Evolutionary conservation across 78 protist genomes (phyloP).

Genomic region (Dictyostelium intermedium): DNA sequence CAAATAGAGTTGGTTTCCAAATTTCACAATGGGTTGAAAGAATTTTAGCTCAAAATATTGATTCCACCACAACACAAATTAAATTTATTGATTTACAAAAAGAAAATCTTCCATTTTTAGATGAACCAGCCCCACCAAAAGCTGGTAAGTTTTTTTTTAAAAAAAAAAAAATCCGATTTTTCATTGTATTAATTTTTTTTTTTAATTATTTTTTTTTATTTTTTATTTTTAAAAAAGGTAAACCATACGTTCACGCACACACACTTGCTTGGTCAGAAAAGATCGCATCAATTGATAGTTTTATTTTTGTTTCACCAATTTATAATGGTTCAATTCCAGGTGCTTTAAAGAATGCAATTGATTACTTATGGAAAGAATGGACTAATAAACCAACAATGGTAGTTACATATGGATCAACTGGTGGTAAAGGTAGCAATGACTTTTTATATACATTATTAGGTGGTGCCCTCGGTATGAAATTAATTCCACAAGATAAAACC

Average conservation of each 20-base stretch:
- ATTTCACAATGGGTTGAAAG: background rate
- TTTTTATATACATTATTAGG: background rate
- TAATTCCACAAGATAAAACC: background rate
- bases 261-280: background rate
- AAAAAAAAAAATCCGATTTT: no score
- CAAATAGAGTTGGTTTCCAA: background rate
- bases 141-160: background rate
- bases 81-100: background rate
- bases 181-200: no score
- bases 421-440: background rate
- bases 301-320: background rate
- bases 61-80: background rate
- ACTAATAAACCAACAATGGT: background rate
- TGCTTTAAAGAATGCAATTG: background rate
- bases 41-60: background rate
- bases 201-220: no score
- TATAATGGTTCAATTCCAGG: background rate
- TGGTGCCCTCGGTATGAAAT: background rate
- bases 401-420: background rate
- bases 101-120: background rate
- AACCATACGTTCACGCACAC: background rate
- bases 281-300: background rate
- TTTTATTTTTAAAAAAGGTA: background rate
- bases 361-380: constrained; percentile 17
- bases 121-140: background rate